Base-by-base conservation (phyloP, 108 stramenopile genomes). In the Pelagomonas calceolata region DNA sequence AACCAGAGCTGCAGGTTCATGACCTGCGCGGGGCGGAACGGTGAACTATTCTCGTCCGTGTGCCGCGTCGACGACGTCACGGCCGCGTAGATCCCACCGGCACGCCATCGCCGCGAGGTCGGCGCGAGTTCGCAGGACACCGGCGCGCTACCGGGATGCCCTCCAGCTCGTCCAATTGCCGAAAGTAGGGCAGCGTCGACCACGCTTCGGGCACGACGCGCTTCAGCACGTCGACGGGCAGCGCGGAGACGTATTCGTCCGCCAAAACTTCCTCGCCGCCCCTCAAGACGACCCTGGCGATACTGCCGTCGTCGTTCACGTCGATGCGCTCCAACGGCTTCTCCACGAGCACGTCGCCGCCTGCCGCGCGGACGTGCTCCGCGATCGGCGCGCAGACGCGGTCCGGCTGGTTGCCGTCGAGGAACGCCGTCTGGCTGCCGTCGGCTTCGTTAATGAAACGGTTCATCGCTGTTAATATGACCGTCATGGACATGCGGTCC, bases 1-100 rank as follows among this genome's bases (percentile, higher is more conserved):
- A 87, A 87, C 88, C 88, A 87, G 46, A 89, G 66, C 70, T 87
- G 86, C 7, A 89, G 66, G 67, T 89, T 89, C 64, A 89, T 89
- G 16, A 89, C 88, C n/a, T n/a, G n/a, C n/a, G n/a, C n/a, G n/a
- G n/a, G n/a, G n/a, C n/a, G n/a, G n/a, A n/a, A n/a, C n/a, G n/a
- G n/a, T n/a, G n/a, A n/a, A n/a, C n/a, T n/a, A n/a, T n/a, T n/a
- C n/a, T n/a, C n/a, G n/a, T n/a, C n/a, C n/a, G n/a, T n/a, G n/a
- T n/a, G n/a, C n/a, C n/a, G n/a, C n/a, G n/a, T n/a, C n/a, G n/a
- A n/a, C n/a, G n/a, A n/a, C n/a, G n/a, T n/a, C n/a, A n/a, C n/a
- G n/a, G n/a, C n/a, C n/a, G n/a, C n/a, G n/a, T n/a, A n/a, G n/a
- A n/a, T n/a, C n/a, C n/a, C n/a, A n/a, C n/a, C n/a, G n/a, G n/a